Percentiles rank a stretch among this genome's conserved stretches.
Conservation (phyloP, 1,284 basidiomycete genomes). For the Cryptococcus sp. region DNA sequence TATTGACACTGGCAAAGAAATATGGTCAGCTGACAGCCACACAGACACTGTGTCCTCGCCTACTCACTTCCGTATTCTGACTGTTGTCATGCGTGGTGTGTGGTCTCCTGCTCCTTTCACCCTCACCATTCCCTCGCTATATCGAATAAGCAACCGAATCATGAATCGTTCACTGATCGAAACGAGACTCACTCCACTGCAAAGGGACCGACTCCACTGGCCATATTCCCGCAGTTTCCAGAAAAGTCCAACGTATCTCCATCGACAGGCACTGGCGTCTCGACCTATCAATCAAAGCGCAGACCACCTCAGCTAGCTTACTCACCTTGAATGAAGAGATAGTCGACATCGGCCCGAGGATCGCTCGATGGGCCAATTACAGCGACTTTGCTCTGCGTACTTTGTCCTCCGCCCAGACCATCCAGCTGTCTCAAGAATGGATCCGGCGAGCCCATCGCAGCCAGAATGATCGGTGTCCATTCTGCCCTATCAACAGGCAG, state of each 20-base stretch:
- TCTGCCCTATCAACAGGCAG: conserved; percentile 59
- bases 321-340: conserved; percentile 35
- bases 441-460: conserved; percentile 83
- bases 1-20: conserved; percentile 54
- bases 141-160: too few relatives aligned
- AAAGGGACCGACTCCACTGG: too few relatives aligned
- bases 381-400: conserved; percentile 76
- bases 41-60: too few relatives aligned
- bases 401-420: conserved; percentile 71
- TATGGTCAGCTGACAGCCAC: not conserved
- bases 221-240: too few relatives aligned
- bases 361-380: conserved; percentile 59
- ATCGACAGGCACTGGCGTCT: not conserved
- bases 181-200: too few relatives aligned
- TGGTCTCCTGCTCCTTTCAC: too few relatives aligned
- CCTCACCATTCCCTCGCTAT: too few relatives aligned
- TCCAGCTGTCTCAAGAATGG: conserved; percentile 74
- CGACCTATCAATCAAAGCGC: not conserved
- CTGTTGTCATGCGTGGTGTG: too few relatives aligned
- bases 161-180: too few relatives aligned
- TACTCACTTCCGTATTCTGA: too few relatives aligned
- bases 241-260: too few relatives aligned
- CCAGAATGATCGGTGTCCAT: conserved; percentile 67
- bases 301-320: not conserved
- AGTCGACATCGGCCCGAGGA: conserved; percentile 32